Evolutionary conservation across 306 rosid genomes (phyloP), one percentile per base, ranked within the genome.

Genomic region (Oxytropis ochrocephala): DNA sequence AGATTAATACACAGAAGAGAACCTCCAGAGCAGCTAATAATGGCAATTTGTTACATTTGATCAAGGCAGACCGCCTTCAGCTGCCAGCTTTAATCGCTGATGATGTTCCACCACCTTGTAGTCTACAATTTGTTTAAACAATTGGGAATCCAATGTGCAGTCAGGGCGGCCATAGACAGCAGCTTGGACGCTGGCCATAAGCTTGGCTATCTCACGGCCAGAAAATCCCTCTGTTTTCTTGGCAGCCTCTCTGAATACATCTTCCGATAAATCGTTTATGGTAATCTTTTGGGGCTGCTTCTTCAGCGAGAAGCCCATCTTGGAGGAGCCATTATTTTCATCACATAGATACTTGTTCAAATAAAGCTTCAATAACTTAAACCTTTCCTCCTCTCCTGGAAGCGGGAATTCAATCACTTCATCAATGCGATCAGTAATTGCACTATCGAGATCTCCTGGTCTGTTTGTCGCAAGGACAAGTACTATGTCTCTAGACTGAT

Each of bases 391-490:
- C 75, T 87, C 96, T 35, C 96, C 91, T 0, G 97, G 97, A 36
- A 91, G 86, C 11, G 99, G 99, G 79, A 95, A 91, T 79, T 95
- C 99, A 6, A 95, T 86, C 74, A 87, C 99, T 84, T 95, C 99
- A 51, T 91, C 99, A 70, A 91, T 91, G 9, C 97, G 96, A 70
- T 95, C 99, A 13, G 96, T 91, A 44, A 95, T 70, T 24, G 99
- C 97, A 21, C 85, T 83, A 62, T 95, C 99, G 12, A 95, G 99
- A 76, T 95, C 97, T 18, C 96, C 90, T 1, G 99, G 99, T 77
- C 97, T 87, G 86, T 95, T 95, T 13, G 99, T 95, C 41, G 99
- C 99, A 48, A 95, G 96, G 65, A 95, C 97, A 16, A 95, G 93
- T 53, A 95, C 99, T 19, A 83, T 85, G 88, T 95, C 99, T 78